Base-by-base conservation (phyloP, 768 basidiomycete species). In the Termitomyces sp. region DNA sequence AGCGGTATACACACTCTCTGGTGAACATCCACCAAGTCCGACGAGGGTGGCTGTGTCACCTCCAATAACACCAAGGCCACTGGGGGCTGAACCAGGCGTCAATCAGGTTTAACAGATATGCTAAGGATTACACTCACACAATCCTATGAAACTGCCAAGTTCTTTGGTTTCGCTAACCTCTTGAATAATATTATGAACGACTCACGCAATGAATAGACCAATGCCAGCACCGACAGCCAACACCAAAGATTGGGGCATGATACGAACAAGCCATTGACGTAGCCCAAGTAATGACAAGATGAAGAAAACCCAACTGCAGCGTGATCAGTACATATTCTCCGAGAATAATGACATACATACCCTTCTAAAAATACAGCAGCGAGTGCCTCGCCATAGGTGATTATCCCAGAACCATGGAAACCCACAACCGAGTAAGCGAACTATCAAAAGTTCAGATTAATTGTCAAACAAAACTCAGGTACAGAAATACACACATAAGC, bases 351-450 rank as follows among this genome's bases (percentile, higher is more conserved):
- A n/a, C n/a, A n/a, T n/a, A n/a, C n/a, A 22, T 62, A 89, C 86
- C 90, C 92, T 77, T 94, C 92, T 61, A 94, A 74, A 71, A 94
- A 94, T 44, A 94, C 88, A 24, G 92, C 92, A 14, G 86, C 83
- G 20, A 93, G 78, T 0, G 92, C 92, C 71, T 94, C 88, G 14
- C 79, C 76, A 68, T 92, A 94, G 9, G 81, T 77, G 66, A 93
- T 84, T 52, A 81, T 77, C 5, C 86, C 86, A 48, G 79, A 79
- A 3, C 92, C 92, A 64, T 92, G 87, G 73, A 86, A 87, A 13
- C 92, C 92, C 26, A 94, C 92, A 14, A 94, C 84, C 18, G 90
- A 92, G 71, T 92, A 94, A 3, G 92, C 79, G 71, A 94, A 93
- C 88, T 92, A 65, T 5, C 58, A 26, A 41, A 26, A 20, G 53